A percentile compares a stretch with the other conserved stretches of the same genome.
Evolutionary conservation across 2,329 filamentous ascomycete genomes (phyloP).

Genomic region (Colletotrichum endophyticum): DNA sequence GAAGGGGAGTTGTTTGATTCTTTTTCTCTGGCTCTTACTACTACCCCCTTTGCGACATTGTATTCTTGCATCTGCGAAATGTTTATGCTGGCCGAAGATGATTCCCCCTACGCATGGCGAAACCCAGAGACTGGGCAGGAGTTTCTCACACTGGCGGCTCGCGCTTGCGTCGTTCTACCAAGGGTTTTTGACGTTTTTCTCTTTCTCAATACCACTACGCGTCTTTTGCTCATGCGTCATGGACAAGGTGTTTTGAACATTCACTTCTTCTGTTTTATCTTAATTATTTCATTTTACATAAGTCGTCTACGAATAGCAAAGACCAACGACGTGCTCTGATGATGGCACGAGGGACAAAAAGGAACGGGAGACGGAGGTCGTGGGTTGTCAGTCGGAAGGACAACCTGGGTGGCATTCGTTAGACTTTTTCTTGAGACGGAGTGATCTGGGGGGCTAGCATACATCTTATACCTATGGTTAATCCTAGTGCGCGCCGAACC

Average conservation of each 20-base stretch:
- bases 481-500: constrained; percentile 5
- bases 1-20: background rate
- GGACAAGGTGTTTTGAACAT: background rate
- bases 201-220: constrained; percentile 13
- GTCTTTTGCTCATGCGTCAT: background rate
- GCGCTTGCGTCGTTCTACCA: constrained; percentile 2
- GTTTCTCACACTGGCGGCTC: constrained; percentile 17
- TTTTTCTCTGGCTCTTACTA: constrained; percentile 5
- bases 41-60: constrained; percentile 12
- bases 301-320: constrained; percentile 9
- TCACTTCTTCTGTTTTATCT: constrained; percentile 2
- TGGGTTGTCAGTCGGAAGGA: background rate
- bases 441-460: background rate
- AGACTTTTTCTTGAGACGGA: background rate
- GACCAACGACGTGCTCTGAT: constrained; percentile 7
- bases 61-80: constrained; percentile 14
- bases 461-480: constrained; percentile 13
- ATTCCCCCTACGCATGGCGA: constrained; percentile 22
- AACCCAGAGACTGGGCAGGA: constrained; percentile 17
- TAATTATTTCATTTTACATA: constrained; percentile 12
- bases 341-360: constrained; percentile 10
- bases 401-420: background rate
- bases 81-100: constrained; percentile 16
- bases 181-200: background rate
- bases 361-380: background rate